Base-by-base conservation (phyloP, 257 asterid species). In the Ilex aquifolium region DNA sequence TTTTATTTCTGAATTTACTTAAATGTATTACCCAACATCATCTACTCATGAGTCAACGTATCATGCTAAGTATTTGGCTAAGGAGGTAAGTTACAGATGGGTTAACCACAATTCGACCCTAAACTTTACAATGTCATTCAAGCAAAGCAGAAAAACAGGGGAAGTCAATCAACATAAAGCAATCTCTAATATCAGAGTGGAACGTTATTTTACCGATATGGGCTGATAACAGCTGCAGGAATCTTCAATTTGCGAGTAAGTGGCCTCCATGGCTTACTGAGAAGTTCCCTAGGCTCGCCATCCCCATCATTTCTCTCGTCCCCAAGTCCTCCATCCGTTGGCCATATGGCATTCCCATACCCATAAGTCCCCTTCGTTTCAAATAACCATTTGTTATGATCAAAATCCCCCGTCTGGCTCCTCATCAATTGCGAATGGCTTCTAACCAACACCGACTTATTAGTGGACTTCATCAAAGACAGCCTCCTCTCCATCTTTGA, bases 261-360 rank as follows among this genome's bases (percentile, higher is more conserved):
- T 3, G 95, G 97, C 68, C 94, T 81, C 95, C 97, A 89, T 4
- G 97, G 94, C 79, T 86, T 86, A 80, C 65, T 76, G 29, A 79
- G 76, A 68, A 88, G 83, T 63, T 86, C 96, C 31, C 76, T 61
- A 48, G 84, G 83, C 75, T 89, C 91, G 1, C 77, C 72, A 0
- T 73, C 69, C 8, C 52, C 80, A 31, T 78, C 80, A 31, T 70
- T 75, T 59, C 72, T 77, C 30, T 74, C 93, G 42, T 79, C 83
- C 11, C 69, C 74, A 44, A 74, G 66, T 12, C 81, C 91, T 31
- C 72, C 93, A 11, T 83, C 95, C 57, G 82, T 80, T 7, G 97
- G 95, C 97, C 97, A 89, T 65, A 86, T 77, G 16, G 97, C 97
- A 80, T 89, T 89, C n/a, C 97, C 97, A 73, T 86, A 89, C 48